Base-by-base conservation (phyloP, 345 rosid species). In the Lepidium aucheri region DNA sequence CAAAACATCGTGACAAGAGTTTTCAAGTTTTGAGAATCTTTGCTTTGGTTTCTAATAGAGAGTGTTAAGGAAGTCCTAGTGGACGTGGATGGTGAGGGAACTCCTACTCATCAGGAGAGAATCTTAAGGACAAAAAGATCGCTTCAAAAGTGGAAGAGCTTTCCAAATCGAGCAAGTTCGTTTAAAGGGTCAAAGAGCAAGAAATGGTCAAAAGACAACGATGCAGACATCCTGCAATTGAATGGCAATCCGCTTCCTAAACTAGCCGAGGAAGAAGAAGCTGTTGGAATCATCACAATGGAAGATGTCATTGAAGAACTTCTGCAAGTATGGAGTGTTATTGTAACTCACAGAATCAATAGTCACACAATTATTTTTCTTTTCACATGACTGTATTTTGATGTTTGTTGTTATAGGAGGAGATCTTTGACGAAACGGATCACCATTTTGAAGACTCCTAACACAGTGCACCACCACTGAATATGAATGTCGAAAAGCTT, bases 301-400 rank as follows among this genome's bases (percentile, higher is more conserved):
- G 99, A 94, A 75, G 99, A 94, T 79, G 96, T 94, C 72, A 94
- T 94, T 53, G 99, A 94, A 77, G 97, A 94, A 76, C 93, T 94
- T 60, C 70, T 94, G 68, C 97, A 94, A 89, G 99, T 86, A 69
- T 51, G 10, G 13, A 39, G 20, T 61, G 39, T 34, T 44, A 18
- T 38, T 5, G 4, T 17, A 68, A 45, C 10, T 32, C 56, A 13
- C n/a, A 10, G 41, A 32, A 22, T 12, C 18, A 65, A 14, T 26
- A 10, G 4, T 28, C 32, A 5, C 32, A 5, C 32, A 28, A 28
- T 28, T 28, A 0, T 6, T 6, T 28, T 10, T 35, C 11, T 18
- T 10, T 14, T 71, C 11, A 39, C 44, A 8, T 8, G 28, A 30
- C 60, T 54, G 12, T 11, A 6, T 9, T 38, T 32, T 13, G 20